Evolutionary conservation across 768 basidiomycete species (phyloP).

Genomic region (Pleurotus cornucopiae): DNA sequence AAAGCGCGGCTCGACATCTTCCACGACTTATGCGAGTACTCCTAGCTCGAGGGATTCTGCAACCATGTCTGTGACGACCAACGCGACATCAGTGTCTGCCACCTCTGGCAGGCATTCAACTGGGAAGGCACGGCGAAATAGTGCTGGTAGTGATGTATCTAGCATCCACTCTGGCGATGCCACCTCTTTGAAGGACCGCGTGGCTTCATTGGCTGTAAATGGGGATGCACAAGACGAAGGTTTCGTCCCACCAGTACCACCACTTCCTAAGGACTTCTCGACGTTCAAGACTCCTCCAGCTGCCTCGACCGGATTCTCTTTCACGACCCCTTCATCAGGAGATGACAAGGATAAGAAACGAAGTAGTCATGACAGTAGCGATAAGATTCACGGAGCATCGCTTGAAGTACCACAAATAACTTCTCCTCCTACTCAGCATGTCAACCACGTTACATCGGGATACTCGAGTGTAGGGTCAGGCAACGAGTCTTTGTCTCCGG

Average conservation of each 20-base stretch:
- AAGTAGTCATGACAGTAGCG: slow-evolving; percentile 36
- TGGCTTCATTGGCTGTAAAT: slow-evolving; percentile 52
- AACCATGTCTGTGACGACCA: slow-evolving; percentile 74
- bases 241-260: slow-evolving; percentile 88
- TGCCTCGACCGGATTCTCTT: slow-evolving; percentile 49
- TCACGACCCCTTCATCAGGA: slow-evolving; percentile 36
- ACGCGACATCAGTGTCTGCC: slow-evolving; percentile 71
- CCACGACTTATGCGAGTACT: slow-evolving; percentile 79
- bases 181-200: slow-evolving; percentile 61
- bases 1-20: slow-evolving; percentile 87
- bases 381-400: slow-evolving; percentile 43
- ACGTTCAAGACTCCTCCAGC: slow-evolving; percentile 67
- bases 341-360: slow-evolving; percentile 39
- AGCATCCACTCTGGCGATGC: slow-evolving; percentile 70
- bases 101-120: slow-evolving; percentile 71
- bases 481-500: slow-evolving; percentile 37
- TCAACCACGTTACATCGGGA: slow-evolving; percentile 16
- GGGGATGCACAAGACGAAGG: slow-evolving; percentile 59
- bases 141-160: slow-evolving; percentile 82
- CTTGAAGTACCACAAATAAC: slow-evolving; percentile 45
- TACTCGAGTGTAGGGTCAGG: slow-evolving; percentile 30
- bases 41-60: slow-evolving; percentile 86
- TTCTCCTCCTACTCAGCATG: slow-evolving; percentile 26
- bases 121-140: slow-evolving; percentile 69
- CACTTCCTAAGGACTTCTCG: slow-evolving; percentile 86